Evolutionary conservation across 225 moss, liverwort and hornwort species (phyloP), one percentile per base, ranked within the genome.

Genomic region (Bryoerythrophyllum caledonicum): DNA sequence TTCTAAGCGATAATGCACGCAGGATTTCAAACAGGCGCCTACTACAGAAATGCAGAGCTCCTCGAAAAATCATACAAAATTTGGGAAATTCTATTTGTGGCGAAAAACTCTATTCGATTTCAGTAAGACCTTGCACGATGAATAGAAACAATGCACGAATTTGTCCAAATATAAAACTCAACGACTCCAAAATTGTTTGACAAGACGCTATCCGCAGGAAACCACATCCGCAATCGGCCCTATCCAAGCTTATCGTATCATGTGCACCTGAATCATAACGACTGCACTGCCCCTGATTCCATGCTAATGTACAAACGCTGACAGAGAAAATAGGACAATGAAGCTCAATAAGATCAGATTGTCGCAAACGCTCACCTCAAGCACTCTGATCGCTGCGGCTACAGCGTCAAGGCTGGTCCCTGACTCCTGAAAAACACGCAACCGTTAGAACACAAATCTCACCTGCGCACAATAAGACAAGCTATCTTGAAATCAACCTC

Each of bases 321-420:
- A 65, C 77, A 67, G 26, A 12, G 55, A n/a, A 49, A 67, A 60
- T 37, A 24, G 14, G 26, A 49, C 8, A 67, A 51, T 67, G 5
- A 67, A 15, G 61, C 48, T 46, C 16, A 46, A 57, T 40, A 17
- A 27, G 51, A 68, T 23, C 46, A 1, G 17, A 72, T 63, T 74
- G 27, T 38, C 68, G 63, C 69, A 14, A 44, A 16, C 60, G 23
- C 84, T 82, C 75, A 96, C 96, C 91, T 97, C 97, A 65, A 97
- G 89, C 55, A 94, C 93, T 91, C 86, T 90, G 40, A 97, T 90
- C 70, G 94, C 97, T 7, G 97, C 90, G 32, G 86, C 89, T 59
- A 97, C 97, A 43, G 97, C 94, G 59, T 94, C 94, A 53, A 97
- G 75, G 70, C 91, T 90, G 52, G 81, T 84, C 72, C 93, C 97